These are phyloP conservation scores for Cytospora piceicola DNA, from an alignment of 2,329 filamentous ascomycete genomes.

Conservation along the genomic window DNA sequence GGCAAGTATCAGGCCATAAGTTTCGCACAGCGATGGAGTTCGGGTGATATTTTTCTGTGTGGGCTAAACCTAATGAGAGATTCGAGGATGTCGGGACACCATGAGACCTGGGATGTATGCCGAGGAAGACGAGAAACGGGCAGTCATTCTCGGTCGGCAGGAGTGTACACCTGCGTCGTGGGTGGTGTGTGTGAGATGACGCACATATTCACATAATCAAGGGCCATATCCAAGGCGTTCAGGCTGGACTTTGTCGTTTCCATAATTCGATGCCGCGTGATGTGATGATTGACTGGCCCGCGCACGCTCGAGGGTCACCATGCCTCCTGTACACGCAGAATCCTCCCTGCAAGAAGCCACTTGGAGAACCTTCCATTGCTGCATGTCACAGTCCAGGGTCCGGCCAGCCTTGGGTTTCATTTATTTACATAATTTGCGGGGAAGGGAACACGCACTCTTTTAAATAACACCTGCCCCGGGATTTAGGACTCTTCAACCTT, in stretches of 20 bases:
- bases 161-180: neutral
- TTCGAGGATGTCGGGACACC: neutral
- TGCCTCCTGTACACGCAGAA: neutral
- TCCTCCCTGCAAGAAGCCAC: neutral
- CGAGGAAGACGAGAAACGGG: neutral
- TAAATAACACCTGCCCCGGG: neutral
- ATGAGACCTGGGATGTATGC: neutral
- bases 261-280: neutral
- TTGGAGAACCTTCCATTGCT: neutral
- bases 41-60: constrained; percentile 9
- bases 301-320: neutral
- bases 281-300: neutral
- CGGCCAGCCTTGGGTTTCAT: neutral
- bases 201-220: neutral
- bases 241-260: neutral
- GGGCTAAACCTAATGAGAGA: neutral
- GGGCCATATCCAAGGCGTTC: neutral
- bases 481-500: neutral
- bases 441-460: neutral
- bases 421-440: neutral
- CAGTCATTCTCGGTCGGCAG: neutral
- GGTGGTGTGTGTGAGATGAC: neutral
- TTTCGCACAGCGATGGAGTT: constrained; percentile 36
- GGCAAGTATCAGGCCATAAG: constrained; percentile 4
- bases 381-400: neutral